Conservation (phyloP, 306 rosid species). For the Prunus davidiana region DNA sequence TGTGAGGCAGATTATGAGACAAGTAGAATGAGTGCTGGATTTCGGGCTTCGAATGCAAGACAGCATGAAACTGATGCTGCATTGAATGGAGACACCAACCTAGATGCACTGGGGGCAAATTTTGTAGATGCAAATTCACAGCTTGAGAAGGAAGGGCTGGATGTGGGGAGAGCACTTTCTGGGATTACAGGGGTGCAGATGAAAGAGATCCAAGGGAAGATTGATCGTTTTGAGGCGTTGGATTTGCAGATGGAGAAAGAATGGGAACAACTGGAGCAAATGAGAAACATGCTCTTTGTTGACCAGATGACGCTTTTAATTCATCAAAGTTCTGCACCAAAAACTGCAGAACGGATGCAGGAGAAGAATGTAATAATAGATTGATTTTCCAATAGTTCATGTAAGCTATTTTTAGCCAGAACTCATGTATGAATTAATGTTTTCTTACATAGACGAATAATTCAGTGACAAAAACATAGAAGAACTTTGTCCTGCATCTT, state of each 20-base stretch:
- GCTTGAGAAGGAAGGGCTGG: slow-evolving; percentile 60
- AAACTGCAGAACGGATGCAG: slow-evolving; percentile 26
- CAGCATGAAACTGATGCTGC: slow-evolving; percentile 41
- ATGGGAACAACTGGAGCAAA: slow-evolving; percentile 67
- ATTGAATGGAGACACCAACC: slow-evolving; percentile 33
- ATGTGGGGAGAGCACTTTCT: slow-evolving; percentile 64
- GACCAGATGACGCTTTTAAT: slow-evolving; percentile 69
- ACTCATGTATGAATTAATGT: background rate
- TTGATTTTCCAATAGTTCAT: slow-evolving; percentile 3
- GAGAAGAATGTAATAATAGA: slow-evolving; percentile 38
- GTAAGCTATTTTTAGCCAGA: background rate
- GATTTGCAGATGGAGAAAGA: slow-evolving; percentile 81
- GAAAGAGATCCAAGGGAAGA: slow-evolving; percentile 69
- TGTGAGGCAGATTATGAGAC: slow-evolving; percentile 44
- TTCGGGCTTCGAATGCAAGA: slow-evolving; percentile 31
- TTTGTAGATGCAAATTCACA: slow-evolving; percentile 50
- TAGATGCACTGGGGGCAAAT: slow-evolving; percentile 35
- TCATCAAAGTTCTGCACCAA: slow-evolving; percentile 32
- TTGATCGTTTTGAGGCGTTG: slow-evolving; percentile 51
- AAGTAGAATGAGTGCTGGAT: slow-evolving; percentile 31
- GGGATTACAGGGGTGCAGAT: slow-evolving; percentile 60
- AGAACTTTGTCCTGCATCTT: background rate
- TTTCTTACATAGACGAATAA: too few relatives aligned
- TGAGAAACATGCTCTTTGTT: slow-evolving; percentile 59
- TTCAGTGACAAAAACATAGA: background rate